phyloP scores from a whole-genome alignment of 2,329 filamentous ascomycete genomes.

The Pyrenophora seminiperda region DNA sequence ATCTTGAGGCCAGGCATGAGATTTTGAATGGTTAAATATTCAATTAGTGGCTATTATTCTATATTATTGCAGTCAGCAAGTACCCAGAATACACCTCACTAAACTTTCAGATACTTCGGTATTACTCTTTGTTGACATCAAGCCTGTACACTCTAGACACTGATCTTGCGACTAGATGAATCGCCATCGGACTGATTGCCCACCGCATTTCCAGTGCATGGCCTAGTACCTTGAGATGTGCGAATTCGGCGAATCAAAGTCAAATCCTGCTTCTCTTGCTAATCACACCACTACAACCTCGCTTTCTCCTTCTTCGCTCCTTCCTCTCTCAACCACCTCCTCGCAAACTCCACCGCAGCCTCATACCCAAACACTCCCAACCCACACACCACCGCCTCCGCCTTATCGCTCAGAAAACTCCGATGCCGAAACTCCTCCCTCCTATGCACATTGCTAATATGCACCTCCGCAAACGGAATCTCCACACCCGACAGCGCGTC shows the following conservation, averaged over 20 bases:
- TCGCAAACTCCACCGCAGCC: conserved; percentile 53
- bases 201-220: too few relatives aligned
- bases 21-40: conserved; percentile 8
- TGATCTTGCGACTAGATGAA: too few relatives aligned
- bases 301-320: neutral
- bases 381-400: conserved; percentile 73
- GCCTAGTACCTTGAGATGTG: too few relatives aligned
- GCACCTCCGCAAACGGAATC: conserved; percentile 78
- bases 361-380: conserved; percentile 58
- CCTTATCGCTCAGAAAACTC: conserved; percentile 77
- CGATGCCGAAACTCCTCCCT: conserved; percentile 71
- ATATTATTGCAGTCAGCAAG: too few relatives aligned
- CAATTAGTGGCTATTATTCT: too few relatives aligned
- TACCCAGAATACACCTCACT: too few relatives aligned
- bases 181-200: too few relatives aligned
- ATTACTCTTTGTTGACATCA: too few relatives aligned
- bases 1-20: conserved; percentile 35
- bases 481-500: conserved; percentile 72
- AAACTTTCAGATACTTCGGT: too few relatives aligned
- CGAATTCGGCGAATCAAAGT: too few relatives aligned
- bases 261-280: neutral
- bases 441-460: conserved; percentile 75
- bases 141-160: too few relatives aligned
- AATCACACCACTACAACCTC: neutral
- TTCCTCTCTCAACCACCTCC: conserved; percentile 30